These are phyloP conservation scores for Microbotryum intermedium DNA, from an alignment of 1,284 basidiomycete species.

Conservation along the genomic window DNA sequence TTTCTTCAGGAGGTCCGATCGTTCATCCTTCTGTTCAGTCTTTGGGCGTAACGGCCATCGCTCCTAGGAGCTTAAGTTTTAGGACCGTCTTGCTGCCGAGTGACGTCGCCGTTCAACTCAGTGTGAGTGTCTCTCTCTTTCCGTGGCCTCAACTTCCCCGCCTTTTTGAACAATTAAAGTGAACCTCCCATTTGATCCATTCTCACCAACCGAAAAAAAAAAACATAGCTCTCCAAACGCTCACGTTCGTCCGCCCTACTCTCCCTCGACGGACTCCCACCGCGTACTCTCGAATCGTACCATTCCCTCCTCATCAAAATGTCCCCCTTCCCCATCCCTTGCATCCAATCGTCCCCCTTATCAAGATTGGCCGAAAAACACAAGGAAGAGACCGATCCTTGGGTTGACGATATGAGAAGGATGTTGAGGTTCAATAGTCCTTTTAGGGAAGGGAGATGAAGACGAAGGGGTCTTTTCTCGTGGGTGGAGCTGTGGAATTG, in stretches of 20 bases:
- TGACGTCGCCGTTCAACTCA: conserved; percentile 69
- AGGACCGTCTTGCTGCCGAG: conserved; percentile 80
- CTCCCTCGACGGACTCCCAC: conserved; percentile 82
- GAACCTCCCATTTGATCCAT: conserved; percentile 33
- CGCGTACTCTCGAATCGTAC: conserved; percentile 67
- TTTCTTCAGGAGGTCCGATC: conserved; percentile 92
- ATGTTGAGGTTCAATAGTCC: conserved; percentile 35
- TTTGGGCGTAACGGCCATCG: conserved; percentile 86
- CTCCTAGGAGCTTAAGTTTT: conserved; percentile 85
- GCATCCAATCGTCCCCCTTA: conserved; percentile 46
- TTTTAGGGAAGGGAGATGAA: conserved; percentile 6
- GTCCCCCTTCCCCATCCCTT: conserved; percentile 83
- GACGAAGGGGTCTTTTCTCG: neutral
- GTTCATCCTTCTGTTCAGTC: conserved; percentile 87
- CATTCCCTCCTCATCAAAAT: conserved; percentile 78
- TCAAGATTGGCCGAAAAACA: conserved; percentile 51
- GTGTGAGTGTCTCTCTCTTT: conserved; percentile 47
- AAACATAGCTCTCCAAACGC: conserved; percentile 63
- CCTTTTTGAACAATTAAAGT: conserved; percentile 60
- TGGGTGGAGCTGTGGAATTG: too few species aligned
- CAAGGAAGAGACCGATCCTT: conserved; percentile 56
- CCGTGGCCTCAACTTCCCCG: conserved; percentile 10
- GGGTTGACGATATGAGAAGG: conserved; percentile 87
- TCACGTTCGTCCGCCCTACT: conserved; percentile 80
- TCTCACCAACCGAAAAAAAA: neutral